Evolutionary conservation across 2,329 filamentous ascomycete genomes (phyloP), one percentile per base, ranked within the genome.

Genomic region (Davidsoniella virescens): DNA sequence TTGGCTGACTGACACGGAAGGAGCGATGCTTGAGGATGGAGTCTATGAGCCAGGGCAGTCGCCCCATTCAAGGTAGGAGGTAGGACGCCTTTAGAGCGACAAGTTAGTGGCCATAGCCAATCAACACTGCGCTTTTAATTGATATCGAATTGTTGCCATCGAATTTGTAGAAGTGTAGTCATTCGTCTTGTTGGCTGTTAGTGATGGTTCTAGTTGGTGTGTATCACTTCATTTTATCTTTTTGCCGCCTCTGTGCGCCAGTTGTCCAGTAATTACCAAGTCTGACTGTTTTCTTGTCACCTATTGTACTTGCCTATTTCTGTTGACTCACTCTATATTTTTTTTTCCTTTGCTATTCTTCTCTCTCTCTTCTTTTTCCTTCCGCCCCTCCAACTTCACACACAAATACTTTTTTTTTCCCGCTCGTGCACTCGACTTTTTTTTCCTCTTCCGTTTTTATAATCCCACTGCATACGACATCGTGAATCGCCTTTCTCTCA

Each of bases 401-500:
- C 44, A 42, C 44, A 44, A 25, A 37, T 29, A 44, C 20, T 26
- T 37, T 44, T 49, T 33, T 18, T 45, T 38, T 18, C 41, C 17
- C n/a, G n/a, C 39, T 39, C 42, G 17, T 52, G 49, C 10, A 36
- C 16, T 33, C 47, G 51, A 49, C 39, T 44, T 47, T 18, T 47
- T 18, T 23, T 54, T 51, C 36, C 41, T 26, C 17, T 47, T 39
- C 48, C 18, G 37, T 18, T 29, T 41, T 23, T 23, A 49, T 50
- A 7, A 26, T 25, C 48, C 39, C 38, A 49, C 16, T 25, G n/a
- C 23, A 48, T 43, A 23, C 38, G 29, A 16, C 40, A 40, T 51
- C 25, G 33, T 42, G 43, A 44, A 47, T 37, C 43, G 29, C 47
- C 40, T 47, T 45, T 49, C 39, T 49, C 57, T 58, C 55, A 55